Base-by-base conservation (phyloP, 768 basidiomycete genomes). In the Termitomyces bulborhizus region DNA sequence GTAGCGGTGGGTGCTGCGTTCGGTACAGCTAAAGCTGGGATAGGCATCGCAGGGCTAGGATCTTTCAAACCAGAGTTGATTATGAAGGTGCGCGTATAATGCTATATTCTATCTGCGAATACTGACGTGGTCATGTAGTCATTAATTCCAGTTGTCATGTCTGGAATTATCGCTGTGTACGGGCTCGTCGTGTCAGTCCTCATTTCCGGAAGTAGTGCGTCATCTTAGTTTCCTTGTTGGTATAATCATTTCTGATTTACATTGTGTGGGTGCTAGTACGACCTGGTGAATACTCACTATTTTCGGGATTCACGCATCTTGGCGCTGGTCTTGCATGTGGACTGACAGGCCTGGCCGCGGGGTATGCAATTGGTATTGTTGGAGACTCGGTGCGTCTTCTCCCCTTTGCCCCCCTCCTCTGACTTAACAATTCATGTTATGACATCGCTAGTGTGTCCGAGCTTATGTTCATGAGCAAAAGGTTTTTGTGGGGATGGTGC, bases 131-230 rank as follows among this genome's bases (percentile, higher is more conserved):
- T 26, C 6, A 5, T 9, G 18, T 63, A 95, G 93, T 95, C 93
- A 15, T 79, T 97, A 51, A 93, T 98, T 60, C 95, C 95, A 4
- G 94, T 97, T 36, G 93, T 98, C 69, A 97, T 98, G 94, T 90
- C 93, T 55, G 94, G 95, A 73, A 97, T 97, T 70, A 95, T 97
- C 61, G 94, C 95, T 31, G 95, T 98, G 37, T 98, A 98, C 66
- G 95, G 95, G 7, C 80, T 98, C 41, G 96, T 98, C 8, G 95
- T 98, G 13, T 90, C 92, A 3, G 95, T 98, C 31, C 81, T 98
- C 54, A 97, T 97, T 58, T 80, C 88, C 16, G 91, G 91, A 54
- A 65, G 71, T 58, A 54, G 76, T 79, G 60, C 59, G 79, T 73
- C 51, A 21, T 47, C 47, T 41, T 46, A 21, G 54, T 31, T 26